Percentiles rank a stretch among this genome's conserved stretches.
Evolutionary conservation across 2,329 filamentous ascomycete species (phyloP).

Genomic region (Anisogramma anomala): DNA sequence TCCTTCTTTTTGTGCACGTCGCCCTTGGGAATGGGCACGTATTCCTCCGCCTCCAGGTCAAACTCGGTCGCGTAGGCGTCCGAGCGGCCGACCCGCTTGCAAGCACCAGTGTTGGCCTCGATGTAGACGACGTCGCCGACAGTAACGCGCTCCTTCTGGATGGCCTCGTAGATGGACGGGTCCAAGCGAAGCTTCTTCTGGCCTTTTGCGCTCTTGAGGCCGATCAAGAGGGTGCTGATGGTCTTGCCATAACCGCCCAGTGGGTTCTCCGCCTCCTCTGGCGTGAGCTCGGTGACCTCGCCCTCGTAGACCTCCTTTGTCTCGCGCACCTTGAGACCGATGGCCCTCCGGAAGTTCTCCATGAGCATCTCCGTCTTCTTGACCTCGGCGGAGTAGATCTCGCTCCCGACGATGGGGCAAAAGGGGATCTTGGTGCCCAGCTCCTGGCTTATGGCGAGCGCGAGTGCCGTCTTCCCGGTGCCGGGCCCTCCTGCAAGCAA

Average conservation of each 20-base stretch:
- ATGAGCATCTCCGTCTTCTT: slow-evolving; percentile 99
- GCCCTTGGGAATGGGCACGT: slow-evolving; percentile 95
- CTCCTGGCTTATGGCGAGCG: slow-evolving; percentile 91
- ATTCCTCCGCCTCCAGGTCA: slow-evolving; percentile 96
- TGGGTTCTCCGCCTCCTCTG: slow-evolving; percentile 96
- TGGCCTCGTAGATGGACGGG: slow-evolving; percentile 97
- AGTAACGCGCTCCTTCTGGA: slow-evolving; percentile 93
- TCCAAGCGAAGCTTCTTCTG: slow-evolving; percentile 97
- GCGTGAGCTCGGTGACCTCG: slow-evolving; percentile 93
- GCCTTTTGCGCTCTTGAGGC: slow-evolving; percentile 86
- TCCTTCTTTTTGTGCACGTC: slow-evolving; percentile 99
- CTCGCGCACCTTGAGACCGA: slow-evolving; percentile 92
- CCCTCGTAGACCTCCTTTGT: slow-evolving; percentile 99
- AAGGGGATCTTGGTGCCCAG: slow-evolving; percentile 97
- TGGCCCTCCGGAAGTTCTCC: slow-evolving; percentile 97
- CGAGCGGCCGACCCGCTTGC: slow-evolving; percentile 90
- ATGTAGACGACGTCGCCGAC: slow-evolving; percentile 98
- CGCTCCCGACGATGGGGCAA: slow-evolving; percentile 94
- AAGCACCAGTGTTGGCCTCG: slow-evolving; percentile 95
- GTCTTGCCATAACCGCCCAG: slow-evolving; percentile 95
- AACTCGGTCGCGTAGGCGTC: slow-evolving; percentile 98
- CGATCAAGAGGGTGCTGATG: slow-evolving; percentile 89
- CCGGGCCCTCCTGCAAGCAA: slow-evolving; percentile 88
- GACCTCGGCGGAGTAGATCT: slow-evolving; percentile 94
- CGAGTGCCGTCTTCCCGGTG: slow-evolving; percentile 93